A percentile compares a stretch with the other conserved stretches of the same genome.
Conservation (phyloP, 2,329 filamentous ascomycete genomes). For the Microcyclospora tardicrescens region DNA sequence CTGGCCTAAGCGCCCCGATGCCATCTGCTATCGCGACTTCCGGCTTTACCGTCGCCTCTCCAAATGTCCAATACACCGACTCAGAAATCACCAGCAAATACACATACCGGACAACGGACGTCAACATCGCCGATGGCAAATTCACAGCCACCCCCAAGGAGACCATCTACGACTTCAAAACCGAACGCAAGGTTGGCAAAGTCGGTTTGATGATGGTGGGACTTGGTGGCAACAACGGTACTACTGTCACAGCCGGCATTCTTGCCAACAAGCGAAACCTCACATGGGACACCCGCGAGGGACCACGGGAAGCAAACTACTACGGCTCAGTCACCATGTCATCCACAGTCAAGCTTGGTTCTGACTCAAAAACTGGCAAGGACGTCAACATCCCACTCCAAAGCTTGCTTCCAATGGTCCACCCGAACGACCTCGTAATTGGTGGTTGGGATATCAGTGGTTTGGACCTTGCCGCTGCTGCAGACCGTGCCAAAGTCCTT, state of each 20-base stretch:
- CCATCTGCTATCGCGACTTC: constrained; percentile 11
- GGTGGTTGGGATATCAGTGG: constrained; percentile 96
- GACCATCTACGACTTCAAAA: constrained; percentile 93
- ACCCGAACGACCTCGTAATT: constrained; percentile 88
- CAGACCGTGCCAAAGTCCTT: constrained; percentile 91
- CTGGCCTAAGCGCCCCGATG: constrained; percentile 27
- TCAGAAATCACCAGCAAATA: constrained; percentile 84
- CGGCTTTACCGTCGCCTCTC: constrained; percentile 73
- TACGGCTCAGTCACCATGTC: constrained; percentile 96
- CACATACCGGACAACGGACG: constrained; percentile 85
- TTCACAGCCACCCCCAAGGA: constrained; percentile 76
- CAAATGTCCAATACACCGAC: constrained; percentile 85
- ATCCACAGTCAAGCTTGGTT: constrained; percentile 92
- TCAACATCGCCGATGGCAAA: constrained; percentile 60
- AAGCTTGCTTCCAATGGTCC: constrained; percentile 86
- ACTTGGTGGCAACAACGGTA: constrained; percentile 96
- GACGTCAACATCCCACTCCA: constrained; percentile 97
- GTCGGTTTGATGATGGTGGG: constrained; percentile 95
- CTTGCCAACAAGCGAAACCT: constrained; percentile 83
- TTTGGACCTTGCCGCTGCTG: constrained; percentile 76
- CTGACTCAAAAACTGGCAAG: constrained; percentile 65
- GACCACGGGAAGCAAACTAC: constrained; percentile 78
- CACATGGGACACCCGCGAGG: constrained; percentile 88
- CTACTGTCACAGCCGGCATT: constrained; percentile 92
- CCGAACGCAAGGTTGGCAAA: constrained; percentile 84